Evolutionary conservation across 257 asterid species (phyloP), one percentile per base, ranked within the genome.

Genomic region (Primulina eburnea): DNA sequence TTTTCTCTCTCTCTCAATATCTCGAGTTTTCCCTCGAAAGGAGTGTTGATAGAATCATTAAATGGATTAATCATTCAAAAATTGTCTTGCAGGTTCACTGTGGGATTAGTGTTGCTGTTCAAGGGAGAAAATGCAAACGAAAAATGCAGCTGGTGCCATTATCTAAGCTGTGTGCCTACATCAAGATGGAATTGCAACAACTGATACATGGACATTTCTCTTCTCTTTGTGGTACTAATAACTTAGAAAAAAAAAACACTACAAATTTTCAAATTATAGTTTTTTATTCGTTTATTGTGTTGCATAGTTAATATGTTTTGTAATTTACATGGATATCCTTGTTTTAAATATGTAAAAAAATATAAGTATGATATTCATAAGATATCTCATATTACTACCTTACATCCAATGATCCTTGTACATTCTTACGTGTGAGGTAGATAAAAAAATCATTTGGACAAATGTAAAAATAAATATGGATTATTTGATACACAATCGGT

Each of bases 101-200:
- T 85, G 71, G 96, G 92, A 57, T 66, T 83, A 73, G 92, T 83
- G 59, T 85, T 83, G 96, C 82, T 92, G 35, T 89, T 86, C 66
- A 86, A 77, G 82, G 98, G 98, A 18, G 88, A 81, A 73, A 92
- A 83, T 12, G 96, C 73, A 1, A 92, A 88, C 30, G 81, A 85
- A 18, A 92, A 74, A 72, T 92, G 98, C 80, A 75, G 83, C 63
- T 92, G 98, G 98, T 92, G 96, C 78, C 97, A 83, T 81, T 92
- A 89, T 59, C 70, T 92, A 38, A 92, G 95, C 81, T 89, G 97
- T 52, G 95, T 92, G 66, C 97, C 96, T 11, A 92, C 96, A 14
- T 87, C 96, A 30, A 83, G 84, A 73, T 92, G 97, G 97, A 87
- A 81, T 71, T 92, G 97, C 35, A 66, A 86, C 73, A 76, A 83